Conservation (phyloP, 306 rosid genomes). For the Lathyrus sativus region DNA sequence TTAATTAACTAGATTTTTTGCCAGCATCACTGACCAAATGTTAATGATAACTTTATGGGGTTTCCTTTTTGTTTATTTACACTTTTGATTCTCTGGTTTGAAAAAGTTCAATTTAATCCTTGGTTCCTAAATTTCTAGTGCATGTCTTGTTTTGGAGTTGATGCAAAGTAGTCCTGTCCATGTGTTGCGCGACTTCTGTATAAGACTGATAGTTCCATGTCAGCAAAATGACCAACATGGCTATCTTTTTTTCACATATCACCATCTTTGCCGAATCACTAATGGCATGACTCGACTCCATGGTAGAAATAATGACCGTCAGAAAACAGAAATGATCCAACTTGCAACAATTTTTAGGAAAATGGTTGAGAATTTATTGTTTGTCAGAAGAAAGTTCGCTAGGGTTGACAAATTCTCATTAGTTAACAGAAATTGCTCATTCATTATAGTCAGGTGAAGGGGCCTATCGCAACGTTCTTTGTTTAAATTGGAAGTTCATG, state of each 20-base stretch:
- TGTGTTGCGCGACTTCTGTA: conserved; percentile 4
- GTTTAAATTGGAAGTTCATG: conserved; percentile 17
- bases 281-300: conserved; percentile 3
- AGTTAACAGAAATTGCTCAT: conserved; percentile 9
- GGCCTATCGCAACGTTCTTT: conserved; percentile 18
- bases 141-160: conserved; percentile 19
- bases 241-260: background rate
- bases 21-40: background rate
- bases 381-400: conserved; percentile 1
- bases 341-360: conserved; percentile 6
- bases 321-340: background rate
- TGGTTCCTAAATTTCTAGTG: background rate
- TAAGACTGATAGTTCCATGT: conserved; percentile 14
- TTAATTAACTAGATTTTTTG: conserved; percentile 30
- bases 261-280: conserved; percentile 10
- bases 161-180: background rate
- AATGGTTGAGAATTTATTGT: conserved; percentile 10
- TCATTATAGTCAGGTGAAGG: background rate
- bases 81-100: conserved; percentile 15
- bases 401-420: background rate
- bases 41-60: background rate
- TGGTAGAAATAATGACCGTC: conserved; percentile 13
- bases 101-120: conserved; percentile 7
- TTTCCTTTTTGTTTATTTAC: conserved; percentile 1
- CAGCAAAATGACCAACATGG: conserved; percentile 9